These are phyloP conservation scores for Musa beccarii DNA, from an alignment of 176 grass and related monocot species.

Conservation along the genomic window DNA sequence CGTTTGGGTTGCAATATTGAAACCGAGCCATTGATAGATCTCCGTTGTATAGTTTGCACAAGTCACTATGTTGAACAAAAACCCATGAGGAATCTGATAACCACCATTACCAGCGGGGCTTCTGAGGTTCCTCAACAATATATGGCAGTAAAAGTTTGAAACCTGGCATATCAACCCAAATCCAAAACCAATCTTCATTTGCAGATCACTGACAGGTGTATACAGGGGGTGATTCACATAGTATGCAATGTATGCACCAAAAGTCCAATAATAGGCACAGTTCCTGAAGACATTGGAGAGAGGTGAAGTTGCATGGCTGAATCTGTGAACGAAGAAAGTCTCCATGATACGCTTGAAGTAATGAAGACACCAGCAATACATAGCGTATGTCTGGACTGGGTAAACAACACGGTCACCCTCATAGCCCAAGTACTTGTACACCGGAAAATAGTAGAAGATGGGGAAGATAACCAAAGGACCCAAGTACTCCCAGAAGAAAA, in stretches of 20 bases:
- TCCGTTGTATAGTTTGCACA: conserved; percentile 96
- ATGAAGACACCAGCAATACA: conserved; percentile 94
- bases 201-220: conserved; percentile 67
- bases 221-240: conserved; percentile 85
- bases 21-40: conserved; percentile 96
- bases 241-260: conserved; percentile 82
- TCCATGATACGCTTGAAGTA: conserved; percentile 95
- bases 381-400: conserved; percentile 79
- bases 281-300: conserved; percentile 82
- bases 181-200: conserved; percentile 85
- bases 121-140: conserved; percentile 85
- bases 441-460: conserved; percentile 72
- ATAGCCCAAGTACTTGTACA: conserved; percentile 92
- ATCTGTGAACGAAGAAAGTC: conserved; percentile 88
- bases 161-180: conserved; percentile 74
- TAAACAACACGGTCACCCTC: conserved; percentile 49
- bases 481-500: conserved; percentile 95
- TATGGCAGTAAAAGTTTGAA: conserved; percentile 88
- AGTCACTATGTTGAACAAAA: conserved; percentile 94
- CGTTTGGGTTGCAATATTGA: conserved; percentile 90
- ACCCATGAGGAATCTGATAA: conserved; percentile 83
- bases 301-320: conserved; percentile 92
- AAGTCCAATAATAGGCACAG: conserved; percentile 96
- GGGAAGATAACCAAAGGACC: conserved; percentile 83
- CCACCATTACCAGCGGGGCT: conserved; percentile 68